Evolutionary conservation across 345 rosid genomes (phyloP).

Genomic region (Orychophragmus violaceus): DNA sequence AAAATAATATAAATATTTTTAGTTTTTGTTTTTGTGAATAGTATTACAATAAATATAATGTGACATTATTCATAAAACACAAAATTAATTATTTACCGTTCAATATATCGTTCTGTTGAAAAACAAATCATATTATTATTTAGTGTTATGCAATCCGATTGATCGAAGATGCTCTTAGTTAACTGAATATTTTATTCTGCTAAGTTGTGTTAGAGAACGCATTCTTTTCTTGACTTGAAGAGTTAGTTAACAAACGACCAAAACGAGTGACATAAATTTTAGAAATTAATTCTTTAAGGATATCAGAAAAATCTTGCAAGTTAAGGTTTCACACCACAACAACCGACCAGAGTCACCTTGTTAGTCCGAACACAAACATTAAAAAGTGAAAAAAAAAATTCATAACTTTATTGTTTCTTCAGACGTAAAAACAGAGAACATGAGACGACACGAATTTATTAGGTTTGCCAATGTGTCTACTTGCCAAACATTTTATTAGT

Average conservation of each 20-base stretch:
- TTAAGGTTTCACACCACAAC: conserved; percentile 25
- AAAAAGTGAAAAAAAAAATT: not conserved
- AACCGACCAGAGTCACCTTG: conserved; percentile 21
- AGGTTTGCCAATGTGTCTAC: conserved; percentile 5
- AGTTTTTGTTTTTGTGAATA: too few species aligned
- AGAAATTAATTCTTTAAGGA: not conserved
- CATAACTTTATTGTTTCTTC: not conserved
- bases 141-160: too few species aligned
- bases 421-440: conserved; percentile 2
- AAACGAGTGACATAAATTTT: conserved; percentile 19
- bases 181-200: not conserved
- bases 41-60: too few species aligned
- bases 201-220: not conserved
- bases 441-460: not conserved
- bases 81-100: too few species aligned
- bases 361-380: conserved; percentile 3
- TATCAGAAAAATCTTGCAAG: conserved; percentile 2
- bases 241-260: conserved; percentile 4
- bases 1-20: too few species aligned
- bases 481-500: not conserved
- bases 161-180: too few species aligned
- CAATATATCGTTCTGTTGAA: too few species aligned
- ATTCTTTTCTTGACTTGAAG: conserved; percentile 5
- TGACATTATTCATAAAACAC: too few species aligned
- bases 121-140: too few species aligned